Evolutionary conservation across 1,284 basidiomycete species (phyloP).

Genomic region (Malassezia sp.): DNA sequence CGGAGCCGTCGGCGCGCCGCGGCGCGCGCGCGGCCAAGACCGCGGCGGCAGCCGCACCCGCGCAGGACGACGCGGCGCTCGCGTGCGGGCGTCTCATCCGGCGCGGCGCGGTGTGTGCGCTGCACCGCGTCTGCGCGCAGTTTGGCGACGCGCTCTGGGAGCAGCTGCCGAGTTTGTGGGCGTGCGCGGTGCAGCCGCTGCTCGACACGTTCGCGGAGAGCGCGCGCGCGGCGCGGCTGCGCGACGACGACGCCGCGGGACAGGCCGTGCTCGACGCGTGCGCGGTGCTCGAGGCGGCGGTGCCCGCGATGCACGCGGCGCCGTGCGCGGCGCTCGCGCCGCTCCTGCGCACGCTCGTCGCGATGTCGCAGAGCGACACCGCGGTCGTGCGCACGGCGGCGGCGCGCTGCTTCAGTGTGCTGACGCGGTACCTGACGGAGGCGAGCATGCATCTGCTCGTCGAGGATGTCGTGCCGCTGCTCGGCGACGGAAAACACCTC

Average conservation of each 20-base stretch:
- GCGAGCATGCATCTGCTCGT: constrained; percentile 80
- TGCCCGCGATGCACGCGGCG: constrained; percentile 61
- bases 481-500: constrained; percentile 68
- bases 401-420: constrained; percentile 71
- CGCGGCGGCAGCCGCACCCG: constrained; percentile 50
- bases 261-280: constrained; percentile 88
- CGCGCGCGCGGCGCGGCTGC: constrained; percentile 25
- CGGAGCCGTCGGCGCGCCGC: constrained; percentile 7
- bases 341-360: constrained; percentile 64
- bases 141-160: constrained; percentile 68
- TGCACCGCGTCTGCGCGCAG: constrained; percentile 63
- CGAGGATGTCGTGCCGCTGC: constrained; percentile 68
- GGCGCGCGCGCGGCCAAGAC: constrained; percentile 15
- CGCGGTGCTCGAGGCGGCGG: constrained; percentile 73
- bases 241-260: constrained; percentile 50
- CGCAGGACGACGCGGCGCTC: constrained; percentile 17
- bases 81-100: constrained; percentile 51
- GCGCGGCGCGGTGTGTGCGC: constrained; percentile 74
- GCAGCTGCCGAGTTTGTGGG: constrained; percentile 81
- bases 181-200: constrained; percentile 71
- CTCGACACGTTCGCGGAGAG: constrained; percentile 60
- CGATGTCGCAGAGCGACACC: constrained; percentile 68
- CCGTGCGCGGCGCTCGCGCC: constrained; percentile 61
- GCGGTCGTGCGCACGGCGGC: constrained; percentile 80
- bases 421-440: constrained; percentile 72